phyloP scores from a whole-genome alignment of 257 asterid genomes.

The Solanum tarijense region DNA sequence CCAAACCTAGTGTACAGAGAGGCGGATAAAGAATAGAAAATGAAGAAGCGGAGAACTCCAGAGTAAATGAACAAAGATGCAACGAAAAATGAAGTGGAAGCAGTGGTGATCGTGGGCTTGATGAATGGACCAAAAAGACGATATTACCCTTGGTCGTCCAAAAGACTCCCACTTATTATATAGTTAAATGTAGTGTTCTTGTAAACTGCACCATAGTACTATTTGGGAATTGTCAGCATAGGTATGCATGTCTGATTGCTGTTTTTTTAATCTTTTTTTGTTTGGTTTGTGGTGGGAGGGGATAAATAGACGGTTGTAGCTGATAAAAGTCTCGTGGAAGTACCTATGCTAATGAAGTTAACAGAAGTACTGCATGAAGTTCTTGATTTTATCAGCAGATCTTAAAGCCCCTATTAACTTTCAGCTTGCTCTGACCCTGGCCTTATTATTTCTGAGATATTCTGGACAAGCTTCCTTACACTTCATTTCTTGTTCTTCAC shows the following conservation, averaged over 20 bases:
- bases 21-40: neutral
- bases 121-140: neutral
- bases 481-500: neutral
- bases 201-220: neutral
- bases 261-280: neutral
- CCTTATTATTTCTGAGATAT: neutral
- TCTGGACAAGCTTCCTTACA: neutral
- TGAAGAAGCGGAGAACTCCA: neutral
- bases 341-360: neutral
- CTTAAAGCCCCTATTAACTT: neutral
- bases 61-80: neutral
- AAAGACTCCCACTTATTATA: neutral
- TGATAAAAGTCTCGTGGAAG: neutral
- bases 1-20: neutral
- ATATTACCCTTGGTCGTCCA: neutral
- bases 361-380: neutral
- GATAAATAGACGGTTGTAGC: neutral
- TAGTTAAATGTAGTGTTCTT: neutral
- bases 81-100: neutral
- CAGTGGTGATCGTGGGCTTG: neutral
- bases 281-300: neutral
- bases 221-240: neutral
- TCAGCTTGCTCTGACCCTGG: neutral
- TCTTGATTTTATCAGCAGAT: neutral
- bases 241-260: neutral